Base-by-base conservation (phyloP, 495 filamentous ascomycete genomes). In the Hypoxylon trugodes region DNA sequence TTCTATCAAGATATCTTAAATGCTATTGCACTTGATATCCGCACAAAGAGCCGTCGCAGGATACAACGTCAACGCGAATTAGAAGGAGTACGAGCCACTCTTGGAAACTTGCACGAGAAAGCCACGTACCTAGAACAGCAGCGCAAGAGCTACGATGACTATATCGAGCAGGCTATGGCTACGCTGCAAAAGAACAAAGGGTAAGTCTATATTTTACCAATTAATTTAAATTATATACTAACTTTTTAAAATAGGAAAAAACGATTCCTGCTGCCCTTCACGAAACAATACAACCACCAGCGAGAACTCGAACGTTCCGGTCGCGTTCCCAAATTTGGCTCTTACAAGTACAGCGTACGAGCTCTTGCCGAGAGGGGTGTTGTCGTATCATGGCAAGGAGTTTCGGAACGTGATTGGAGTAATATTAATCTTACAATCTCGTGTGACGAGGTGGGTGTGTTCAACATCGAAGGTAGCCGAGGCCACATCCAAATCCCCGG, bases 111-210 rank as follows among this genome's bases (percentile, higher is more conserved):
- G 49, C 90, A 92, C 73, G 91, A 96, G 65, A 97, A 99, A 75
- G 93, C 95, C 19, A 82, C 84, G 43, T 98, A 92, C 77, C 83
- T 99, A 1, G 96, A 99, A 67, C 87, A 90, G 60, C 96, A 98
- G 76, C 84, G 97, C 36, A 96, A 96, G 81, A 92, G 87, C 61
- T 99, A 97, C 81, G 97, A 99, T 72, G 92, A 98, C 76, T 98
- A 97, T 72, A 96, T 99, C 68, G 95, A 99, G 80, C 93, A 97
- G 73, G 92, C 95, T 15, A 96, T 99, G 93, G 83, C 93, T 49
- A 98, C 96, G n/a, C 84, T 99, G 45, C 96, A 98, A 76, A 95
- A 90, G 74, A 97, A 96, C 78, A 96, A 97, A 75, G 93, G 92
- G 77, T 84, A 79, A 70, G 76, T 57, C 9, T 16, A 16, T 16